These are phyloP conservation scores for Fusarium scirpi DNA, from an alignment of 2,329 filamentous ascomycete species.

Conservation along the genomic window DNA sequence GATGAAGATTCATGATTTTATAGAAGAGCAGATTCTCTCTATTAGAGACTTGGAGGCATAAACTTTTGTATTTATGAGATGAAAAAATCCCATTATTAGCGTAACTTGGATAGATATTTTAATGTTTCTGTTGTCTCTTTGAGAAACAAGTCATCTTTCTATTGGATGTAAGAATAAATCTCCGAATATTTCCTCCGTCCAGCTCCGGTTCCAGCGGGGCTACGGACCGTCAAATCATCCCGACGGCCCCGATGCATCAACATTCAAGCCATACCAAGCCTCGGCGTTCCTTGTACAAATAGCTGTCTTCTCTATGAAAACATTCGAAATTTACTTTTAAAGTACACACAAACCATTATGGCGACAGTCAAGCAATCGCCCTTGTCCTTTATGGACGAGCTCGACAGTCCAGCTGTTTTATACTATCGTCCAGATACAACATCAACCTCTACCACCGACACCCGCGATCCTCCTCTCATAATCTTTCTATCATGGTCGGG, in stretches of 20 bases:
- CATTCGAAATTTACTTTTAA: too few relatives aligned
- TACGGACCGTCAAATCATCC: conserved; percentile 27
- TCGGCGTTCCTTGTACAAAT: not conserved
- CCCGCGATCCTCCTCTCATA: conserved; percentile 58
- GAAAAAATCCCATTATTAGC: not conserved
- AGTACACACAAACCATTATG: conserved; percentile 37
- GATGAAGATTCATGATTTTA: conserved; percentile 42
- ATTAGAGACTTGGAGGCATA: conserved; percentile 5
- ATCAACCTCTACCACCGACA: not conserved
- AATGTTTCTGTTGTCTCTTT: not conserved
- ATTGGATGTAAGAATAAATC: not conserved
- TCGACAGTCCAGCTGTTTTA: conserved; percentile 53
- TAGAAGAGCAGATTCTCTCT: conserved; percentile 42
- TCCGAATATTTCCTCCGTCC: conserved; percentile 25
- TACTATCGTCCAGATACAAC: conserved; percentile 44
- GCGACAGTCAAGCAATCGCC: conserved; percentile 40
- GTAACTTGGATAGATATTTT: not conserved
- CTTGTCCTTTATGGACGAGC: conserved; percentile 54
- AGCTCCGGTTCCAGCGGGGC: conserved; percentile 31
- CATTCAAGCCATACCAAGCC: not conserved
- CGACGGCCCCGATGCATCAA: conserved; percentile 13
- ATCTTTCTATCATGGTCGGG: conserved; percentile 64
- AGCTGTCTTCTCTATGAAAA: not conserved
- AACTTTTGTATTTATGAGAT: not conserved
- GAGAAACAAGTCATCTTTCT: not conserved